Evolutionary conservation across 73 alveolate species (phyloP), one percentile per base, ranked within the genome.

Genomic region (Paraurostyla sp.): DNA sequence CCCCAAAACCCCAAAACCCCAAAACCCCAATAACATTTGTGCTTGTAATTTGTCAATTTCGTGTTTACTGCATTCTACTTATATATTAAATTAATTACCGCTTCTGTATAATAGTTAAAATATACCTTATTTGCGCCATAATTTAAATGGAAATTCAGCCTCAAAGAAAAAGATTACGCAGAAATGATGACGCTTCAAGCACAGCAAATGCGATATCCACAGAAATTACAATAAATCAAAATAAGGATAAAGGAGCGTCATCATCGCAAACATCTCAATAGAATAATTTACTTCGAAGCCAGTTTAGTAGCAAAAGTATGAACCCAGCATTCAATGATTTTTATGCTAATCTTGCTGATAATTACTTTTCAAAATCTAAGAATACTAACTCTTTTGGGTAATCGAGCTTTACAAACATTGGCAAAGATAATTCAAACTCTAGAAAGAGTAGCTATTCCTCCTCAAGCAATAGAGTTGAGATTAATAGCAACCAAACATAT

Each of bases 101-200:
- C 73, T 23, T 56, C 16, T 56, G 51, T 7, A 62, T 62, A 32
- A 32, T 62, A 32, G 51, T 36, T 4, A 29, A 62, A 62, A 15
- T 32, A 62, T 25, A 36, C 25, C 18, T 6, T 4, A 29, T 32
- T 32, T 32, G 51, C 46, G 46, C 80, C 80, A 32, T 62, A 32
- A 23, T 32, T 32, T 32, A 15, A 62, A 62, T 15, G 52, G 80
- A 27, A 62, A 32, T 22, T 3, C 46, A 62, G n/a, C n/a, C n/a
- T 2, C 54, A 9, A 27, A 62, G 80, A 32, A 62, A 62, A 62
- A 62, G 80, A 27, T 22, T 62, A 23, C 46, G 80, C 46, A 43
- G 80, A 15, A 62, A 62, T 62, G 80, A 62, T 62, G 54, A 62
- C 46, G 30, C 51, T 25, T 36, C 16, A 62, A 2, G 7, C 16